phyloP scores from a whole-genome alignment of 768 basidiomycete genomes.

The Amanita rimosa region DNA sequence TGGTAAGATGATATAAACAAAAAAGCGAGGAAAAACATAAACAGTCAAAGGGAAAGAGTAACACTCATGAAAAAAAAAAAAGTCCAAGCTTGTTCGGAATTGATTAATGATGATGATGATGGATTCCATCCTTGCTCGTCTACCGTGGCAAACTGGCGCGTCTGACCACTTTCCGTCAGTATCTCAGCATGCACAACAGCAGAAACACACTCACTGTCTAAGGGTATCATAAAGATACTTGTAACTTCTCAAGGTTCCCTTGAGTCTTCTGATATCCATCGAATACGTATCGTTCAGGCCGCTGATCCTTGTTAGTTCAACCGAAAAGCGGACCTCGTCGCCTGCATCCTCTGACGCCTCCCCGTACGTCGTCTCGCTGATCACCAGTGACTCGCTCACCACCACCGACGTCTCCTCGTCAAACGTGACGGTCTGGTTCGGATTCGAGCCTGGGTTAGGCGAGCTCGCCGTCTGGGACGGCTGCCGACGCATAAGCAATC shows the following conservation, averaged over 20 bases:
- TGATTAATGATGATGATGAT: background rate
- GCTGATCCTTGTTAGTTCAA: slow-evolving; percentile 87
- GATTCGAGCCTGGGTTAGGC: slow-evolving; percentile 12
- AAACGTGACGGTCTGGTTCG: slow-evolving; percentile 15
- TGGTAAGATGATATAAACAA: slow-evolving; percentile 11
- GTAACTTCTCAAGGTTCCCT: slow-evolving; percentile 88
- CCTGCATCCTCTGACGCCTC: slow-evolving; percentile 73
- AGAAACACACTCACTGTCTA: slow-evolving; percentile 54
- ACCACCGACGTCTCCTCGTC: slow-evolving; percentile 38
- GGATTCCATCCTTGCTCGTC: slow-evolving; percentile 5
- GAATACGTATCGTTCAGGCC: slow-evolving; percentile 85
- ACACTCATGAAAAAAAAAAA: background rate
- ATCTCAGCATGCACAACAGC: background rate
- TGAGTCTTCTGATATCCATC: slow-evolving; percentile 84
- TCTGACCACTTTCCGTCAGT: slow-evolving; percentile 15
- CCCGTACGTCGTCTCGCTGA: slow-evolving; percentile 62
- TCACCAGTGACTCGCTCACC: slow-evolving; percentile 30
- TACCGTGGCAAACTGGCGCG: slow-evolving; percentile 34
- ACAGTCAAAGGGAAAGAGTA: slow-evolving; percentile 6
- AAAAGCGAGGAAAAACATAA: slow-evolving; percentile 9
- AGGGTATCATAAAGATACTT: slow-evolving; percentile 85
- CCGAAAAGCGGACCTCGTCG: slow-evolving; percentile 93
- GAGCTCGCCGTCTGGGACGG: slow-evolving; percentile 63
- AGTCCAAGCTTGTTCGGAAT: background rate
- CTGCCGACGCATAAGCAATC: slow-evolving; percentile 82